Evolutionary conservation across 2,329 filamentous ascomycete species (phyloP).

Genomic region (Cladosporium cucumerinum): DNA sequence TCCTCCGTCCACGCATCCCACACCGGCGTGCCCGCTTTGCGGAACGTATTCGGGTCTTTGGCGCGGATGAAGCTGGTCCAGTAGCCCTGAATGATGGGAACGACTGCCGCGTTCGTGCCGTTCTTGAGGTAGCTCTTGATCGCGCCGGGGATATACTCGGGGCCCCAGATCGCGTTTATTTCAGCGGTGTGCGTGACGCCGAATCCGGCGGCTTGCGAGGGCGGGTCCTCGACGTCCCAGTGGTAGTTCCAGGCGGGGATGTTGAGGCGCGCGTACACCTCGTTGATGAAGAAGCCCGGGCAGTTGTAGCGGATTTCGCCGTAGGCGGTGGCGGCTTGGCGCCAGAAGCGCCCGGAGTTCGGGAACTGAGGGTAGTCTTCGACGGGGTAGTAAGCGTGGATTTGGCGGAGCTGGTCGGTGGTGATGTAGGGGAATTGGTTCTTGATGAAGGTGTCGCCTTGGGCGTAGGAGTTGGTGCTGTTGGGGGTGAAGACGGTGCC

Average conservation of each 20-base stretch:
- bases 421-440: conserved; percentile 58
- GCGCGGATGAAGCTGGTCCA: conserved; percentile 70
- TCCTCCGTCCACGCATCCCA: conserved; percentile 43
- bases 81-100: conserved; percentile 64
- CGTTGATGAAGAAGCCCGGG: conserved; percentile 56
- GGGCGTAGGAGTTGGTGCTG: conserved; percentile 44
- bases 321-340: conserved; percentile 56
- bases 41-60: conserved; percentile 62
- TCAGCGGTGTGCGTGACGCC: conserved; percentile 69
- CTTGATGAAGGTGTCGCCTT: conserved; percentile 56
- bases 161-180: conserved; percentile 64
- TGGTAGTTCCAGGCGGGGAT: conserved; percentile 63
- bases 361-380: conserved; percentile 45
- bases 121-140: conserved; percentile 56
- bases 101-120: conserved; percentile 54
- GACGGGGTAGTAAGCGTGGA: conserved; percentile 57
- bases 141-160: conserved; percentile 50
- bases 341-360: conserved; percentile 54
- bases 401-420: conserved; percentile 46
- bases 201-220: conserved; percentile 49
- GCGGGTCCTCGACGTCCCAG: conserved; percentile 63
- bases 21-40: conserved; percentile 44
- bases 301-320: conserved; percentile 66
- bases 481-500: conserved; percentile 60
- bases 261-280: conserved; percentile 39